Percentiles rank a stretch among this genome's conserved stretches.
These are phyloP conservation scores for Eudorina sp. DNA, from an alignment of 139 green algal genomes.

Conservation along the genomic window DNA sequence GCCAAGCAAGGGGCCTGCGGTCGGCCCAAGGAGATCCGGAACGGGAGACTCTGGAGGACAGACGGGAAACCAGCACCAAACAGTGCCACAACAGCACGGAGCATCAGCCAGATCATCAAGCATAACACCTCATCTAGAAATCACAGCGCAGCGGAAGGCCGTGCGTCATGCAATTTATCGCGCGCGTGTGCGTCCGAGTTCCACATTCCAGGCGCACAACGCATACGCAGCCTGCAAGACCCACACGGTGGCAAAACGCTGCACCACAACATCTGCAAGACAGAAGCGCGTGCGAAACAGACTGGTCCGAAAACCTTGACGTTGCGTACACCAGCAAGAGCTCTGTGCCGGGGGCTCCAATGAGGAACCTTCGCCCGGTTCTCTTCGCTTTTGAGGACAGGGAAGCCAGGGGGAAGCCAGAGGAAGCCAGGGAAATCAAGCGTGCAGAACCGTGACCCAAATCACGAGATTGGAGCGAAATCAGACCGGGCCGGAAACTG, in stretches of 20 bases:
- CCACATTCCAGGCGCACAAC: too few species aligned
- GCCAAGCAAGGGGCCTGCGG: not conserved
- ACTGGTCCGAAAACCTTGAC: slow-evolving; percentile 31
- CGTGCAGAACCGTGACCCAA: not conserved
- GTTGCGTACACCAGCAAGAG: slow-evolving; percentile 36
- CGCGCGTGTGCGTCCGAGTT: too few species aligned
- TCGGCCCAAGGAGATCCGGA: not conserved
- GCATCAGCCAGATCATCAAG: not conserved
- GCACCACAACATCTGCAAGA: not conserved
- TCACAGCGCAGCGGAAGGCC: not conserved
- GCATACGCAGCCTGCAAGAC: too few species aligned
- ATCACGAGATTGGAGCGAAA: too few species aligned
- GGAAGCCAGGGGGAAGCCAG: slow-evolving; percentile 3
- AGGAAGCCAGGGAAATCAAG: slow-evolving; percentile 14
- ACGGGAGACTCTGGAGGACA: not conserved
- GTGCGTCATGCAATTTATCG: too few species aligned
- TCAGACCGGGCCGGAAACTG: not conserved
- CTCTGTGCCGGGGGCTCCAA: slow-evolving; percentile 31
- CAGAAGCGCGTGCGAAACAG: not conserved
- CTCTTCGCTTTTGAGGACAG: slow-evolving; percentile 31
- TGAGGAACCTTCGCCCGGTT: slow-evolving; percentile 14
- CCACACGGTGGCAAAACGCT: too few species aligned
- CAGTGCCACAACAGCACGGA: not conserved
- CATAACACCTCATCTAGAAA: too few species aligned
- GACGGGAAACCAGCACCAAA: slow-evolving; percentile 30